Evolutionary conservation across 441 rosid species (phyloP), one percentile per base, ranked within the genome.

Genomic region (Melastoma candidum): DNA sequence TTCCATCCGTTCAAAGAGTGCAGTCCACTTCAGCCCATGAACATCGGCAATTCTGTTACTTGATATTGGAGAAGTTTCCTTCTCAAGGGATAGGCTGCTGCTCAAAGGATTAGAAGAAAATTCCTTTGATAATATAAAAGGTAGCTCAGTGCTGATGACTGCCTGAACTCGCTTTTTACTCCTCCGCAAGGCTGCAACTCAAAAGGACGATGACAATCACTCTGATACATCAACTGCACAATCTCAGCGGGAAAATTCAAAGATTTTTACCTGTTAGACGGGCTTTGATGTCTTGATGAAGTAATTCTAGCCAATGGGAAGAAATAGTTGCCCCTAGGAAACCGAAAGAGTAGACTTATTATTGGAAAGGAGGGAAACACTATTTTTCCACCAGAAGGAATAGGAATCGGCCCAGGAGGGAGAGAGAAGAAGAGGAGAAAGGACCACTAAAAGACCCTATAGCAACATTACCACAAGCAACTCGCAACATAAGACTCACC

Each of bases 301-400:
- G 89, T 69, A 93, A 90, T 39, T 88, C 95, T 77, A 93, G 60
- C 98, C 98, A 93, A 59, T 93, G 96, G 41, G 97, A 78, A 64
- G 97, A 95, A 50, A 88, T 81, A 26, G 72, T 78, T 47, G 97
- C 98, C 76, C 95, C 97, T 88, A 85, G 47, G 75, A 63, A 64
- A 39, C 36, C 39, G 14, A 6, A 52, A 45, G 56, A 48, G 8
- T 22, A 39, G 11, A 32, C 32, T 3, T 22, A 48, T 57, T 26
- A 57, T 17, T 17, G 22, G 22, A 17, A 17, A 17, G 22, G 22
- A 17, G 22, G 22, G 22, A 17, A 17, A 17, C 22, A 17, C 22
- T 17, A 17, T 17, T 17, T 27, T 51, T 12, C 54, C 44, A 12
- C 43, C 11, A 0, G 4, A 44, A 51, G 43, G 24, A 24, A 26